Evolutionary conservation across 805 yeast species (phyloP).

Genomic region (Kuraishia molischiana): DNA sequence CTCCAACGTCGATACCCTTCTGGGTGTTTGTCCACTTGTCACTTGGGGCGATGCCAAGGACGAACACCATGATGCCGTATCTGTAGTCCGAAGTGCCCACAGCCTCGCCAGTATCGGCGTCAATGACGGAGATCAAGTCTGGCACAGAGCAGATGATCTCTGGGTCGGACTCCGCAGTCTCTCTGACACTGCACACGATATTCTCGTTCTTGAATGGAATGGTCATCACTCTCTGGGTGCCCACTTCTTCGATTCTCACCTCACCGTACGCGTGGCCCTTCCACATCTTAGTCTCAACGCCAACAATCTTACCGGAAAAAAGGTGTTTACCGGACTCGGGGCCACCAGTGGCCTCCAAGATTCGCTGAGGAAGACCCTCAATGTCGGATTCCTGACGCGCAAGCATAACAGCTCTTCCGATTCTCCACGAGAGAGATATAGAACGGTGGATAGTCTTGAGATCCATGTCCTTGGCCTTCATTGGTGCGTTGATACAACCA

Average conservation of each 20-base stretch:
- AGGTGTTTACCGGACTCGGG: slow-evolving; percentile 18
- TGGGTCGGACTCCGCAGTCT: slow-evolving; percentile 12
- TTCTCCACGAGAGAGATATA: slow-evolving; percentile 35
- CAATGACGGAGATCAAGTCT: slow-evolving; percentile 32
- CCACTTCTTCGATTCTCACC: slow-evolving; percentile 16
- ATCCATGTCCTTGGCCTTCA: slow-evolving; percentile 10
- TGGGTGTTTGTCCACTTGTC: slow-evolving; percentile 25
- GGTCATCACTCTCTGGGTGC: slow-evolving; percentile 9
- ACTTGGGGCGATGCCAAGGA: slow-evolving; percentile 28
- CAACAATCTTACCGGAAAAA: slow-evolving; percentile 32
- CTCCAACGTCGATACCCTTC: slow-evolving; percentile 28
- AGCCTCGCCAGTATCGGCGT: slow-evolving; percentile 33
- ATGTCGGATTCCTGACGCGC: slow-evolving; percentile 20
- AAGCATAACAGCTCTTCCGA: slow-evolving; percentile 31
- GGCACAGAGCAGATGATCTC: slow-evolving; percentile 32
- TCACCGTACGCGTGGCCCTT: slow-evolving; percentile 37
- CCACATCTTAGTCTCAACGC: slow-evolving; percentile 28
- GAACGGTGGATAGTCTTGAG: slow-evolving; percentile 15
- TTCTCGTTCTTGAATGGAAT: slow-evolving; percentile 42
- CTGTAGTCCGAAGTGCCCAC: slow-evolving; percentile 39
- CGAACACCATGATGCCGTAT: slow-evolving; percentile 33
- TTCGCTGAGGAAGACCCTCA: neutral
- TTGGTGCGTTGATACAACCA: slow-evolving; percentile 23
- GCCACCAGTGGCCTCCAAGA: slow-evolving; percentile 1
- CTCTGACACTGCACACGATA: slow-evolving; percentile 19